These are phyloP conservation scores for Prinsepia uniflora DNA, from an alignment of 306 rosid genomes.

Conservation along the genomic window DNA sequence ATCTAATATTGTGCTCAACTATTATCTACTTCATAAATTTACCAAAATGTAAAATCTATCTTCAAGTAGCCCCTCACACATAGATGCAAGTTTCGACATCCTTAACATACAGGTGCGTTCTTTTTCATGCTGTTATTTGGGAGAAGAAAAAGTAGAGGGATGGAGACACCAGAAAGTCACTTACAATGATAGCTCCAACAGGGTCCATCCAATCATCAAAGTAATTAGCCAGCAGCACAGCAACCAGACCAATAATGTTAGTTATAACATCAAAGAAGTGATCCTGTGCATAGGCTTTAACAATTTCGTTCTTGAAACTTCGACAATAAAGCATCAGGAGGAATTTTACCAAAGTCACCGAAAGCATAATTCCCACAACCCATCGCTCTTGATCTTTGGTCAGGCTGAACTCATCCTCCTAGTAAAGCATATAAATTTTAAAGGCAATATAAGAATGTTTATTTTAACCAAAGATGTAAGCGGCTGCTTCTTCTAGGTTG, in stretches of 20 bases:
- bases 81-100: not conserved
- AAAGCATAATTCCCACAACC: conserved; percentile 94
- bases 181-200: conserved; percentile 92
- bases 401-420: conserved; percentile 63
- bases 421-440: conserved; percentile 10
- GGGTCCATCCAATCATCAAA: conserved; percentile 92
- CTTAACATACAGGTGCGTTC: not conserved
- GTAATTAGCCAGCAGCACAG: conserved; percentile 87
- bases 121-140: not conserved
- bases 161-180: conserved; percentile 29
- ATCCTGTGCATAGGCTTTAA: conserved; percentile 96
- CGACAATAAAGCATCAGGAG: conserved; percentile 77
- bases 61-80: not conserved
- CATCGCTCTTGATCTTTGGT: conserved; percentile 75
- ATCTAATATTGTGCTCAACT: conserved; percentile 1
- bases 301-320: conserved; percentile 73
- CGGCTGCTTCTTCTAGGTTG: not conserved
- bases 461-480: conserved; percentile 1
- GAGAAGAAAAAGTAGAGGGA: conserved; percentile 6
- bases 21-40: conserved; percentile 7
- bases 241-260: conserved; percentile 84
- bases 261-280: conserved; percentile 97
- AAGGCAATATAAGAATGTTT: conserved; percentile 7
- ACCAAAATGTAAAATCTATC: not conserved
- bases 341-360: conserved; percentile 81